Percentiles rank a stretch among this genome's conserved stretches.
Conservation (phyloP, 1,284 basidiomycete species). For the Agroathelia rolfsii region DNA sequence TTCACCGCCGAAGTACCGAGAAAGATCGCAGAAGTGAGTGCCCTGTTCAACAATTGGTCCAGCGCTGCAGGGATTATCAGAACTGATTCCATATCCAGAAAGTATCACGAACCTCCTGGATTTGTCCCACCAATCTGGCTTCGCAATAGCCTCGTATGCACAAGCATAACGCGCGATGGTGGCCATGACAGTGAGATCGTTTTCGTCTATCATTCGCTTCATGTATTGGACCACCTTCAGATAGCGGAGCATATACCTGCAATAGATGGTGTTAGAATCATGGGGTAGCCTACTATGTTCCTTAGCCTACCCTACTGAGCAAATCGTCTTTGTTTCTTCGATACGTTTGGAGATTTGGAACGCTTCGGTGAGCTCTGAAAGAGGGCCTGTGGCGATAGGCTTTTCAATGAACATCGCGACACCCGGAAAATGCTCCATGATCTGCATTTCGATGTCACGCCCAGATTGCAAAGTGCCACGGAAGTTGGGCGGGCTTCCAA, state of each 20-base stretch:
- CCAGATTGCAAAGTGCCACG: slow-evolving; percentile 73
- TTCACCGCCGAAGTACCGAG: slow-evolving; percentile 96
- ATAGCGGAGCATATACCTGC: slow-evolving; percentile 85
- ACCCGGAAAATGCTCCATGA: slow-evolving; percentile 83
- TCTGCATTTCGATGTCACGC: slow-evolving; percentile 84
- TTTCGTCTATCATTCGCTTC: slow-evolving; percentile 94
- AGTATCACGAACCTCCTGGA: slow-evolving; percentile 55
- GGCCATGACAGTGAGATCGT: slow-evolving; percentile 93
- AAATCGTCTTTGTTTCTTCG: slow-evolving; percentile 61
- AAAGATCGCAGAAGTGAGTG: slow-evolving; percentile 86
- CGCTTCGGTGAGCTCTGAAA: slow-evolving; percentile 55
- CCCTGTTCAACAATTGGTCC: slow-evolving; percentile 96
- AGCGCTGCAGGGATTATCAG: slow-evolving; percentile 31
- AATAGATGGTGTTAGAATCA: slow-evolving; percentile 6
- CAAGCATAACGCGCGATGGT: slow-evolving; percentile 94
- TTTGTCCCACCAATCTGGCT: slow-evolving; percentile 98
- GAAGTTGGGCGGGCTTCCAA: slow-evolving; percentile 92
- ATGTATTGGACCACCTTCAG: slow-evolving; percentile 94
- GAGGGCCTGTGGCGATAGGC: slow-evolving; percentile 81
- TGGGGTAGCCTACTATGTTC: no score
- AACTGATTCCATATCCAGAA: slow-evolving; percentile 1
- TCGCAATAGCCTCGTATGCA: slow-evolving; percentile 85
- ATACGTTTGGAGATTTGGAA: slow-evolving; percentile 63
- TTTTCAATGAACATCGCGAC: slow-evolving; percentile 95
- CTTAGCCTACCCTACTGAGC: slow-evolving; percentile 87